Percentiles rank a stretch among this genome's conserved stretches.
These are phyloP conservation scores for Calophaca sinica DNA, from an alignment of 306 rosid genomes.

Conservation along the genomic window DNA sequence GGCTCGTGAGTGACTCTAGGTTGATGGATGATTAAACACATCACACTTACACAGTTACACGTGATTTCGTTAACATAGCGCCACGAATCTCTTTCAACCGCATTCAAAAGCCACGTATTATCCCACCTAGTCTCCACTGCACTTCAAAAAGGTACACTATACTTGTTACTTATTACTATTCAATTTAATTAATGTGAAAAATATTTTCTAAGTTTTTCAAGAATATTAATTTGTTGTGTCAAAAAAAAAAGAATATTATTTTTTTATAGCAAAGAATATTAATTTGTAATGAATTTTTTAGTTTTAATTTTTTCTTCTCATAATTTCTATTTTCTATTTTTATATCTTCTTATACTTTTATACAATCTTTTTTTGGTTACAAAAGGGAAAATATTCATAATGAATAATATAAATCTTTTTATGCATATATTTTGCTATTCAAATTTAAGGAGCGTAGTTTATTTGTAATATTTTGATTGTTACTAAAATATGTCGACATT, in stretches of 20 bases:
- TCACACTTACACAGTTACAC: neutral
- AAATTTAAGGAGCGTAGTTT: neutral
- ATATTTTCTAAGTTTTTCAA: neutral
- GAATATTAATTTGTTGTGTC: neutral
- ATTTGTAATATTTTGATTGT: neutral
- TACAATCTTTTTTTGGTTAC: too few species aligned
- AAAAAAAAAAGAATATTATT: too few species aligned
- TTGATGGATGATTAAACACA: conserved; percentile 16
- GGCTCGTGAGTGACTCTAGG: conserved; percentile 13
- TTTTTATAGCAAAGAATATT: too few species aligned
- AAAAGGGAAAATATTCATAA: too few species aligned
- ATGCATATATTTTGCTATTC: neutral
- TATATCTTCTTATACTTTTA: too few species aligned
- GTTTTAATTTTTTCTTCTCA: too few species aligned
- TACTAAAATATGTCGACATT: too few species aligned
- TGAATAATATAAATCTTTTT: neutral
- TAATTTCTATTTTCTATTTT: too few species aligned
- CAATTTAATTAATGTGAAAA: neutral
- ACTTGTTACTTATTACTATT: too few species aligned
- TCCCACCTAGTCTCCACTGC: neutral
- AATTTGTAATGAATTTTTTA: too few species aligned
- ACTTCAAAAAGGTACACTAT: too few species aligned
- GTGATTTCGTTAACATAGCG: neutral
- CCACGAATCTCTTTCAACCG: conserved; percentile 20
- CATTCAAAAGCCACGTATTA: conserved; percentile 17